Base-by-base conservation (phyloP, 345 rosid species). In the Dipteronia dyeriana region DNA sequence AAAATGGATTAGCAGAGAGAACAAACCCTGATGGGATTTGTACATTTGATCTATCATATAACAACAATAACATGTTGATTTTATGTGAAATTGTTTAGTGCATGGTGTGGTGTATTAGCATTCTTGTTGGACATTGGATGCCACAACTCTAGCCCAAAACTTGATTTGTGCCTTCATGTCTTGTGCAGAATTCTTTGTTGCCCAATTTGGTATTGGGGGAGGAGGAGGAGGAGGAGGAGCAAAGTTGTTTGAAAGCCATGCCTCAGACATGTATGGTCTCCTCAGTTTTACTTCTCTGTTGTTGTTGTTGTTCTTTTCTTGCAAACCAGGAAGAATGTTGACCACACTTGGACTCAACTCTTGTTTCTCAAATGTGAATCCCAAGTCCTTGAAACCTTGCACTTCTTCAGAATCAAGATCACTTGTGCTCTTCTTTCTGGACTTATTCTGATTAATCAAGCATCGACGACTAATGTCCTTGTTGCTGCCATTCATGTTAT, bases 141-240 rank as follows among this genome's bases (percentile, higher is more conserved):
- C 97, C 39, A 90, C 94, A n/a, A 90, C 86, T 78, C 92, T 78
- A 7, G 94, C 94, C 94, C 97, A 91, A 11, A 84, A 88, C 84
- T 87, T 91, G 84, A 91, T 83, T 20, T 88, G 89, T 45, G 88
- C 86, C 74, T 91, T 90, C 92, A 88, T 88, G 39, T 86, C 91
- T 78, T 70, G 73, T 5, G 84, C 67, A 4, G 91, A 84, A 38
- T 80, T 84, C 45, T 83, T 86, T 29, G 82, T 43, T 9, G 49
- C 82, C 84, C 82, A 86, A 61, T 80, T 81, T 49, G 92, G 92
- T 39, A 85, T 64, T 5, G 86, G 85, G 41, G 89, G 23, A 26
- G 77, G 60, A 66, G 86, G 75, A 75, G 76, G 68, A 66, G 86
- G 85, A 57, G 89, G 23, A 26, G 77, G 68, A 66, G 86, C 75